phyloP scores from a whole-genome alignment of 768 basidiomycete species.

The Podaxis carcinomalis region DNA sequence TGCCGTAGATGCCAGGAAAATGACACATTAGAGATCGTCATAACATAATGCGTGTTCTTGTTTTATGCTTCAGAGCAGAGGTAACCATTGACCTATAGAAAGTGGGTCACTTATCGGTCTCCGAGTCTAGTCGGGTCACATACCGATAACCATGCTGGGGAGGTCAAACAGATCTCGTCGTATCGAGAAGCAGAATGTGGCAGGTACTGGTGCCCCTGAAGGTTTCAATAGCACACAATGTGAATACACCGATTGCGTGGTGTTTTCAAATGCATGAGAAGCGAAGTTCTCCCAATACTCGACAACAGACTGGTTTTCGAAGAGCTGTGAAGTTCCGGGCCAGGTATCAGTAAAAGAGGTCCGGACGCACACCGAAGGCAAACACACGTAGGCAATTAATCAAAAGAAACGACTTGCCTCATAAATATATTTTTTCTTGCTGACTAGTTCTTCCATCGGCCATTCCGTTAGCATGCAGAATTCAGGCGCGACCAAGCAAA shows the following conservation, averaged over 20 bases:
- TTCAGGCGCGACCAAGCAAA: conserved; percentile 94
- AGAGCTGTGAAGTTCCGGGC: conserved; percentile 48
- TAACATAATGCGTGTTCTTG: conserved; percentile 6
- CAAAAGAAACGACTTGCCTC: conserved; percentile 38
- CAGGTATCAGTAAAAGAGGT: conserved; percentile 8
- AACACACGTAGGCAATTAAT: neutral
- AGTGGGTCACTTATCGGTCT: neutral
- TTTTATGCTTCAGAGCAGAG: conserved; percentile 34
- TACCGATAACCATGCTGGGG: conserved; percentile 85
- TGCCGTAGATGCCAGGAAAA: conserved; percentile 11
- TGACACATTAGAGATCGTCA: conserved; percentile 18
- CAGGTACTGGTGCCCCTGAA: conserved; percentile 77
- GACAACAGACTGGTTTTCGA: conserved; percentile 93
- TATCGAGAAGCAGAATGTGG: conserved; percentile 96
- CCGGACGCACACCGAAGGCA: neutral
- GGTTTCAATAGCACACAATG: conserved; percentile 89
- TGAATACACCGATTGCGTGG: conserved; percentile 91
- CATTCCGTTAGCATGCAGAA: conserved; percentile 94
- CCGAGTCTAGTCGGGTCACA: conserved; percentile 17
- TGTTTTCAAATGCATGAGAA: conserved; percentile 95
- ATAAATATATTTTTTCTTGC: conserved; percentile 59
- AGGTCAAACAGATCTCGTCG: conserved; percentile 89
- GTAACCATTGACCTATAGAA: conserved; percentile 78
- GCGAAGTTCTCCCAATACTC: conserved; percentile 98
- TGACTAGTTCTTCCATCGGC: conserved; percentile 76